A percentile compares a stretch with the other conserved stretches of the same genome.
These are phyloP conservation scores for Apophysomyces elegans DNA, from an alignment of 371 early-diverging fungal genomes.

Conservation along the genomic window DNA sequence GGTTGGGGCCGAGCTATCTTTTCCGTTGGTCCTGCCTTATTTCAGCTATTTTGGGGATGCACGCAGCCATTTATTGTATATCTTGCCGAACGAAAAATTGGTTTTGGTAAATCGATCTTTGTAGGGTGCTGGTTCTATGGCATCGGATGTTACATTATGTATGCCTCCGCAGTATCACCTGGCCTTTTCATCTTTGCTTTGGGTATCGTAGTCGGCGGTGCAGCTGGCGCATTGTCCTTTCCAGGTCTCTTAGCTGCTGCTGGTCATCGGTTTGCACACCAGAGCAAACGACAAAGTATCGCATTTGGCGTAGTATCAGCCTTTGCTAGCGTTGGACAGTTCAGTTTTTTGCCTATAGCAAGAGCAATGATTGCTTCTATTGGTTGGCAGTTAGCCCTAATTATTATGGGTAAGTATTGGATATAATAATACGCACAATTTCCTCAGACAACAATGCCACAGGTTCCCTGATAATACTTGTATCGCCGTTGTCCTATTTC, in stretches of 20 bases:
- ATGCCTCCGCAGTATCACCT: constrained; percentile 25
- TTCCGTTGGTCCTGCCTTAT: constrained; percentile 35
- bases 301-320: constrained; percentile 42
- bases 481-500: constrained; percentile 25
- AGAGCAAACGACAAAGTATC: constrained; percentile 30
- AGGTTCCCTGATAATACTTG: constrained; percentile 21
- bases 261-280: constrained; percentile 34
- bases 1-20: constrained; percentile 38
- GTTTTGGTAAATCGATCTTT: constrained; percentile 39
- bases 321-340: constrained; percentile 45
- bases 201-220: constrained; percentile 35
- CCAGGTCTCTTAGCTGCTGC: constrained; percentile 33
- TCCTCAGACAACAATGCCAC: background rate
- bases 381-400: constrained; percentile 33
- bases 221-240: constrained; percentile 37
- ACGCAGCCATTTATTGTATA: constrained; percentile 37
- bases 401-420: constrained; percentile 29
- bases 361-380: constrained; percentile 25
- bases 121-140: constrained; percentile 27
- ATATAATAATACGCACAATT: background rate
- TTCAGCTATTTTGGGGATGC: constrained; percentile 38
- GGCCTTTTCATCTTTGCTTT: constrained; percentile 35
- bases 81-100: constrained; percentile 32
- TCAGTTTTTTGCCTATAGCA: constrained; percentile 37
- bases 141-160: constrained; percentile 31